Evolutionary conservation across 2,329 filamentous ascomycete genomes (phyloP).

Genomic region (Rutstroemia sp.): DNA sequence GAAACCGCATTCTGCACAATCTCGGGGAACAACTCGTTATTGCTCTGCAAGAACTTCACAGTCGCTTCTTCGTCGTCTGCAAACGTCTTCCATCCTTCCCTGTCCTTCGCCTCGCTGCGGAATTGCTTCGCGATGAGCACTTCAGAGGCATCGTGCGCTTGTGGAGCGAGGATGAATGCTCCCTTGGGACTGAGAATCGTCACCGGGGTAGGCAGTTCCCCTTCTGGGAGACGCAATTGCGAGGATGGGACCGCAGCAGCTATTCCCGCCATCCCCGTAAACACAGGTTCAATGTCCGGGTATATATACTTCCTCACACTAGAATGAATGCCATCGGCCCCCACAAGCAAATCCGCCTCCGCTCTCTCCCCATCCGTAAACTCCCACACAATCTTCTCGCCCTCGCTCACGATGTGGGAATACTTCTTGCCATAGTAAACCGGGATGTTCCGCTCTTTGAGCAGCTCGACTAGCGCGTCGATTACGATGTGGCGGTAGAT

Average conservation of each 20-base stretch:
- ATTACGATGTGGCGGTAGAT: conserved; percentile 48
- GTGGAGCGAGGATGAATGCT: conserved; percentile 44
- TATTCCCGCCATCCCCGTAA: conserved; percentile 40
- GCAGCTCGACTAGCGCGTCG: conserved; percentile 36
- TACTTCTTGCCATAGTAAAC: conserved; percentile 44
- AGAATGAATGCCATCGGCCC: conserved; percentile 54
- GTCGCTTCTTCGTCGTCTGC: conserved; percentile 33
- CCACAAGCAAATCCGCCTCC: conserved; percentile 40
- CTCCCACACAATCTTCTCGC: conserved; percentile 36
- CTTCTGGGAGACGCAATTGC: conserved; percentile 16
- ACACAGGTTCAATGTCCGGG: conserved; percentile 40
- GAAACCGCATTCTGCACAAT: conserved; percentile 34
- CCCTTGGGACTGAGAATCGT: conserved; percentile 27
- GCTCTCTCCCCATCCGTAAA: conserved; percentile 39
- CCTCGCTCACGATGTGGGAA: conserved; percentile 35
- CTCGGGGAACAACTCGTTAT: conserved; percentile 30
- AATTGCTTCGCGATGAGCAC: conserved; percentile 41
- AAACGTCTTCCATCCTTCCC: conserved; percentile 36
- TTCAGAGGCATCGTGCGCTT: conserved; percentile 41
- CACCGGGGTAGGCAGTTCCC: conserved; percentile 15
- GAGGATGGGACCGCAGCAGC: conserved; percentile 19
- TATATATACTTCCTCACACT: conserved; percentile 44
- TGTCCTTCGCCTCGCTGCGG: conserved; percentile 32
- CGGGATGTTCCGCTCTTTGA: conserved; percentile 34
- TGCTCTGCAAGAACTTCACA: conserved; percentile 31